Conservation (phyloP, 306 rosid species). For the Gastrolobium bilobum region DNA sequence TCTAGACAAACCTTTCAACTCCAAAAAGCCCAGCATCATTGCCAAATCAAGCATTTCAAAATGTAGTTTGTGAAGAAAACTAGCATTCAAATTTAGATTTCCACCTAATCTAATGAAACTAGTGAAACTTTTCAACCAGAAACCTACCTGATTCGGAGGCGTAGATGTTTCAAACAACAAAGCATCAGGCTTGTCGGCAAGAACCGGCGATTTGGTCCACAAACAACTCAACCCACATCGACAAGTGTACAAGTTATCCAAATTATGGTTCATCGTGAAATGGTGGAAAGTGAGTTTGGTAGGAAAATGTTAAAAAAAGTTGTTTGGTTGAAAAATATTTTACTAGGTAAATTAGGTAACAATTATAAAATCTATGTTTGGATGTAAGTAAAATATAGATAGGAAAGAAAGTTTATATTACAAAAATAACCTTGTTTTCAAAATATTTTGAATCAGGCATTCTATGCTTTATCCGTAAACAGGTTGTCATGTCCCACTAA, state of each 20-base stretch:
- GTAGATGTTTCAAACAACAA: constrained; percentile 74
- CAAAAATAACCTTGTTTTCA: too few relatives aligned
- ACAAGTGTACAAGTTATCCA: constrained; percentile 89
- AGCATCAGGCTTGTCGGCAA: constrained; percentile 94
- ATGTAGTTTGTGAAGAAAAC: neutral
- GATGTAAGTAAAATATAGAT: too few relatives aligned
- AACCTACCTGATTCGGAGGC: constrained; percentile 80
- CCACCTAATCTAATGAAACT: constrained; percentile 30
- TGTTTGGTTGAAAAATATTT: too few relatives aligned
- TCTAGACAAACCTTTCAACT: neutral
- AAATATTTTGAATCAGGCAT: too few relatives aligned
- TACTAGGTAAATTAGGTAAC: too few relatives aligned
- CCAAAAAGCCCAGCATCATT: constrained; percentile 7
- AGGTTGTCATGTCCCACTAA: too few relatives aligned
- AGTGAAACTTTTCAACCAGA: constrained; percentile 7
- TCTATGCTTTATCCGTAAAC: too few relatives aligned
- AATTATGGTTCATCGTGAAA: too few relatives aligned
- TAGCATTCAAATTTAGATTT: constrained; percentile 8
- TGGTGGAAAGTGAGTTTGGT: too few relatives aligned
- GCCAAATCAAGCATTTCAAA: constrained; percentile 34
- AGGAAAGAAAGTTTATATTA: too few relatives aligned
- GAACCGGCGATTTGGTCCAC: constrained; percentile 94
- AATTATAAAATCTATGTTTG: too few relatives aligned
- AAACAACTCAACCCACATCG: constrained; percentile 88
- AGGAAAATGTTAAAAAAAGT: too few relatives aligned